These are phyloP conservation scores for Ascochyta koolunga DNA, from an alignment of 2,329 filamentous ascomycete genomes.

Conservation along the genomic window DNA sequence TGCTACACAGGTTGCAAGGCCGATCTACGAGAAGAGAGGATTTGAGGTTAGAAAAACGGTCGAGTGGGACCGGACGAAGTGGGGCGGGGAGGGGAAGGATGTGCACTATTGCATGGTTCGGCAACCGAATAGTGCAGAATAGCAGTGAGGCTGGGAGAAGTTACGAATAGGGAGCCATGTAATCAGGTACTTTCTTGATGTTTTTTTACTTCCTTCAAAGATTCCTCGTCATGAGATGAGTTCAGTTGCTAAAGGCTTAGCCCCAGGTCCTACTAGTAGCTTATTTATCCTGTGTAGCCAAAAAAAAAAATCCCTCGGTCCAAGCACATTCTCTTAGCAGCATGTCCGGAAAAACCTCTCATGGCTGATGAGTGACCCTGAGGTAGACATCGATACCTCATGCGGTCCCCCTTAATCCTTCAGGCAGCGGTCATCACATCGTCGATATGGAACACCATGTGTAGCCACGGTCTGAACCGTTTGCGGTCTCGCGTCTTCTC, in stretches of 20 bases:
- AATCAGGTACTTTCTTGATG: background rate
- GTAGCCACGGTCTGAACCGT: background rate
- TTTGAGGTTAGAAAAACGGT: slow-evolving; percentile 28
- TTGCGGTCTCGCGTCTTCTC: background rate
- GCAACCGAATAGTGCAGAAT: background rate
- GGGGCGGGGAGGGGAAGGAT: slow-evolving; percentile 38
- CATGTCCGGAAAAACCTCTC: no score
- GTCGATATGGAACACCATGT: background rate
- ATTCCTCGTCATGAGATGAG: no score
- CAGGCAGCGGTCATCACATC: background rate
- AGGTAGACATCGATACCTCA: no score
- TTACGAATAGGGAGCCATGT: background rate
- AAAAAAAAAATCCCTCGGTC: no score
- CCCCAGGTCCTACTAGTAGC: no score
- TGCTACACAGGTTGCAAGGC: slow-evolving; percentile 44
- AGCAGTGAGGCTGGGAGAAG: background rate
- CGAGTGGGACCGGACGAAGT: slow-evolving; percentile 34
- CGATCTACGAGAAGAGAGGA: slow-evolving; percentile 47
- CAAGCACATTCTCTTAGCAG: no score
- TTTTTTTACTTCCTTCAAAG: background rate
- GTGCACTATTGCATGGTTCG: slow-evolving; percentile 41
- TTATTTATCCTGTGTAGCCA: no score
- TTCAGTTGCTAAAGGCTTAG: no score
- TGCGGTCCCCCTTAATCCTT: no score
- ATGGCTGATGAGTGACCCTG: no score